These are phyloP conservation scores for Tilletia caries DNA, from an alignment of 1,284 basidiomycete species.

Conservation along the genomic window DNA sequence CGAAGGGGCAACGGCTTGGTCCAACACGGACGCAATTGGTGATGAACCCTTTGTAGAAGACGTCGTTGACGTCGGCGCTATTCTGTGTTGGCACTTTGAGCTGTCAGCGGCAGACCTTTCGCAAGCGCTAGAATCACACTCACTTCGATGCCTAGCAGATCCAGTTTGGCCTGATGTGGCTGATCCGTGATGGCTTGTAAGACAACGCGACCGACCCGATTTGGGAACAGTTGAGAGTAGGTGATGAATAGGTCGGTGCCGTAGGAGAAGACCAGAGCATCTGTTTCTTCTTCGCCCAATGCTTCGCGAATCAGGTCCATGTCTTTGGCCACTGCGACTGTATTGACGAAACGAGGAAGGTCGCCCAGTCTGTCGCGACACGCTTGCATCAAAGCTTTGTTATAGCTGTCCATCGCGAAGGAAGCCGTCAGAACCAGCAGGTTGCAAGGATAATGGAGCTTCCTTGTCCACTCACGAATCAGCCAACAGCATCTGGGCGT, in stretches of 20 bases:
- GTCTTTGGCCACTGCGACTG: not conserved
- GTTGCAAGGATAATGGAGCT: not conserved
- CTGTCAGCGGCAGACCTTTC: too few relatives aligned
- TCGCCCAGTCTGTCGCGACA: not conserved
- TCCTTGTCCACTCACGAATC: not conserved
- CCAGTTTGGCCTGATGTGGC: not conserved
- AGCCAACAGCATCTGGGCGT: not conserved
- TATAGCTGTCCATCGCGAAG: not conserved
- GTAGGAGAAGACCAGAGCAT: not conserved
- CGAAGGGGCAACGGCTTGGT: too few relatives aligned
- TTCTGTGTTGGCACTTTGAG: too few relatives aligned
- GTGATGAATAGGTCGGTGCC: not conserved
- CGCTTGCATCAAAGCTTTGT: not conserved
- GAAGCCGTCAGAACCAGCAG: not conserved
- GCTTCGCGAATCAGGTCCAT: not conserved
- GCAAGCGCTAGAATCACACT: too few relatives aligned
- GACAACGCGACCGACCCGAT: not conserved
- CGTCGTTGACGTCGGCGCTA: too few relatives aligned
- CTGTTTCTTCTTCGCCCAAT: not conserved
- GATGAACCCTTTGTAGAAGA: too few relatives aligned
- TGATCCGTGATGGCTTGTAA: not conserved
- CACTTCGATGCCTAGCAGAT: too few relatives aligned
- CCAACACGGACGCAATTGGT: too few relatives aligned
- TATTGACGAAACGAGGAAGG: not conserved
- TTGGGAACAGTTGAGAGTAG: constrained; percentile 4